phyloP scores from a whole-genome alignment of 2,329 filamentous ascomycete species.

The Zasmidium angulare region DNA sequence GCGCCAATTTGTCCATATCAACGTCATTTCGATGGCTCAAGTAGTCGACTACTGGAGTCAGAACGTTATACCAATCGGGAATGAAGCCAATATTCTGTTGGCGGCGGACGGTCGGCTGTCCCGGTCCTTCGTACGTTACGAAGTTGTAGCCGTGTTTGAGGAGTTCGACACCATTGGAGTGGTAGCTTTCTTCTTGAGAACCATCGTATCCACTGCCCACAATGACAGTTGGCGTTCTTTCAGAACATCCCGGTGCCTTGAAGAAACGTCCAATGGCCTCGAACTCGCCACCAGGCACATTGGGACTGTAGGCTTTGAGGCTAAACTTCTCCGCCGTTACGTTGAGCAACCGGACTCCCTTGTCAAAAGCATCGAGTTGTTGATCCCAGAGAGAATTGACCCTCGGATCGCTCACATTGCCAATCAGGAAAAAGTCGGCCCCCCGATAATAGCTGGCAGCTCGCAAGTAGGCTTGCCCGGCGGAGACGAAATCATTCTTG shows the following conservation, averaged over 20 bases:
- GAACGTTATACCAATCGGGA: slow-evolving; percentile 34
- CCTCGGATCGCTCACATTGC: slow-evolving; percentile 43
- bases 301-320: slow-evolving; percentile 5
- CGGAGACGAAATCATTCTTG: slow-evolving; percentile 1
- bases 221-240: slow-evolving; percentile 18
- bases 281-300: slow-evolving; percentile 1
- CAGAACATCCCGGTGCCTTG: slow-evolving; percentile 23
- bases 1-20: slow-evolving; percentile 25
- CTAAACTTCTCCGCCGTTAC: slow-evolving; percentile 17
- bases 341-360: slow-evolving; percentile 38
- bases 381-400: slow-evolving; percentile 42
- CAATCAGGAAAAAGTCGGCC: slow-evolving; percentile 46
- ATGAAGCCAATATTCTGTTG: slow-evolving; percentile 33
- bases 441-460: slow-evolving; percentile 45
- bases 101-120: slow-evolving; percentile 32
- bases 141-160: slow-evolving; percentile 32
- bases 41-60: slow-evolving; percentile 35
- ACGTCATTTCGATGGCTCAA: slow-evolving; percentile 14
- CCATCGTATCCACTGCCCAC: slow-evolving; percentile 32
- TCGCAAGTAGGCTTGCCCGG: slow-evolving; percentile 32
- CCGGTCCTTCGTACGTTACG: slow-evolving; percentile 37
- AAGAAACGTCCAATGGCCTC: slow-evolving; percentile 16
- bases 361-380: slow-evolving; percentile 40
- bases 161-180: slow-evolving; percentile 3
- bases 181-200: slow-evolving; percentile 31